Base-by-base conservation (phyloP, 805 yeast genomes). In the Saccharomycopsis fibuligera region DNA sequence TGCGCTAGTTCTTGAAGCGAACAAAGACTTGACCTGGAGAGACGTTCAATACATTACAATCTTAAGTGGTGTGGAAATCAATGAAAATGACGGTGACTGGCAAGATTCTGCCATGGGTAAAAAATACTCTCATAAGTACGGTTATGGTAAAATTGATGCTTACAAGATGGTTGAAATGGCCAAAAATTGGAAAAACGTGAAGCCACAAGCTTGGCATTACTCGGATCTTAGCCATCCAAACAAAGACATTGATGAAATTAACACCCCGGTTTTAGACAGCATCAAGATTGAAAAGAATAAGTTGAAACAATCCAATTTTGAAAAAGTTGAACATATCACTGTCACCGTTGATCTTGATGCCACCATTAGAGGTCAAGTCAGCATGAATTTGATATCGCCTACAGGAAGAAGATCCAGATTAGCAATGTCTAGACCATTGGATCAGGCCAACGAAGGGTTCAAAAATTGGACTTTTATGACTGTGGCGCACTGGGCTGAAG, bases 401-500 rank as follows among this genome's bases (percentile, higher is more conserved):
- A 58, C 64, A 29, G 96, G 96, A 0, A 72, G 85, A 27, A 68
- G 68, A 6, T 87, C 96, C 17, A 76, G 79, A 40, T 71, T 93
- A 52, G 96, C 93, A 0, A 75, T 80, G 22, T 71, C 72, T 17
- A 75, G 99, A 57, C 66, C 66, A 5, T 56, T 65, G 17, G 99
- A 93, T 63, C 55, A 49, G 6, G 70, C 79, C 4, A 54, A 57
- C 1, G 68, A 62, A 1, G 96, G 96, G 0, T 84, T 87, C 55
- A 57, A 62, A 4, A 72, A 84, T 56, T 93, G 99, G 99, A 85
- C 86, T 1, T 93, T 93, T 61, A 87, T 90, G 87, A 77, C 91
- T 9, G 98, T 93, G n/a, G 97, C 96, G 1, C 98, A 93, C 63
- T 93, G 98, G 97, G 96, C 96, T 35, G 90, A 83, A 57, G 43